Evolutionary conservation across 805 yeast species (phyloP).

Genomic region (Spathaspora girioi): DNA sequence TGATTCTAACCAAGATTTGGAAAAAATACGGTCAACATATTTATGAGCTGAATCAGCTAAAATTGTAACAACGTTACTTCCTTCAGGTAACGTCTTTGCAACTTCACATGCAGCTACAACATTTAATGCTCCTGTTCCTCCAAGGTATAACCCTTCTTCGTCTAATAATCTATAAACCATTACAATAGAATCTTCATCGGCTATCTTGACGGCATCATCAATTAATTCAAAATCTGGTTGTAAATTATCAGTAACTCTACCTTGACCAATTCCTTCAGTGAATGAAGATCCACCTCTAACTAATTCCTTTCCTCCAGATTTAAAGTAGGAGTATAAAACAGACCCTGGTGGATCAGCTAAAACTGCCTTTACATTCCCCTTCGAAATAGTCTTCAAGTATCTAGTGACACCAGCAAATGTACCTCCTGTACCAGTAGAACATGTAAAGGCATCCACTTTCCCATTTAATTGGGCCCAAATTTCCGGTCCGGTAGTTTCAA

Average conservation of each 20-base stretch:
- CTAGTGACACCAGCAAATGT: slow-evolving; percentile 84
- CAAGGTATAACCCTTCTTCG: slow-evolving; percentile 86
- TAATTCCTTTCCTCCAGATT: slow-evolving; percentile 61
- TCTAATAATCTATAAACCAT: slow-evolving; percentile 83
- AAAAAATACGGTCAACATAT: slow-evolving; percentile 77
- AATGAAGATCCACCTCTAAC: slow-evolving; percentile 80
- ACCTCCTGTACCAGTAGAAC: slow-evolving; percentile 93
- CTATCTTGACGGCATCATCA: slow-evolving; percentile 76
- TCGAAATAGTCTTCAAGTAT: slow-evolving; percentile 65
- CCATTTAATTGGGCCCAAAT: slow-evolving; percentile 84
- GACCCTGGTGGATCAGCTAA: slow-evolving; percentile 96
- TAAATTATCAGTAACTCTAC: slow-evolving; percentile 83
- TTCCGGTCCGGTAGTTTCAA: slow-evolving; percentile 89
- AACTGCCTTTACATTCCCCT: slow-evolving; percentile 57
- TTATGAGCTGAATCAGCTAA: slow-evolving; percentile 89
- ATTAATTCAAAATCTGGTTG: slow-evolving; percentile 65
- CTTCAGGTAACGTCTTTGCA: slow-evolving; percentile 73
- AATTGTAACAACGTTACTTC: slow-evolving; percentile 81
- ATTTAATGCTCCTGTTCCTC: slow-evolving; percentile 88
- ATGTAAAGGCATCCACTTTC: slow-evolving; percentile 77
- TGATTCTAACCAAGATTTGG: slow-evolving; percentile 68
- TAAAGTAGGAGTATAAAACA: slow-evolving; percentile 73
- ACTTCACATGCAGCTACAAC: slow-evolving; percentile 84
- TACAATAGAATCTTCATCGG: slow-evolving; percentile 75
- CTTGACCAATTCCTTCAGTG: slow-evolving; percentile 97